phyloP scores from a whole-genome alignment of 2,329 filamentous ascomycete genomes.

The Xylariaceae sp. region DNA sequence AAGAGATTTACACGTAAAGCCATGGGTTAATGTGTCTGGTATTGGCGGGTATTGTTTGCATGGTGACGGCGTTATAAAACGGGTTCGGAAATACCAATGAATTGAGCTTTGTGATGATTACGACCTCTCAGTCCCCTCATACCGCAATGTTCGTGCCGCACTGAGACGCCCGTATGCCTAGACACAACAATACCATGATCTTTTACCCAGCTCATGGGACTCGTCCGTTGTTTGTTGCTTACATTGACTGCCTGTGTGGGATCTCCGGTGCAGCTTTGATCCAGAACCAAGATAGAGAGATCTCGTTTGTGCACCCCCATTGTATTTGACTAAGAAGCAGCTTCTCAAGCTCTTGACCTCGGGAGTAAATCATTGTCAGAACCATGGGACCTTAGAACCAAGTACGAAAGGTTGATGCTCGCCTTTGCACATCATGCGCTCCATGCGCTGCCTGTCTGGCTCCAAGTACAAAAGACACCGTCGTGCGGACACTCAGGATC shows the following conservation, averaged over 20 bases:
- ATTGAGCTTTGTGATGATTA: conserved; percentile 33
- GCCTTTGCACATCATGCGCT: too few relatives aligned
- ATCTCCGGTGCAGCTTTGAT: not conserved
- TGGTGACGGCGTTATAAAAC: conserved; percentile 33
- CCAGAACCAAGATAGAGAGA: not conserved
- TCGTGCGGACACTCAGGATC: too few relatives aligned
- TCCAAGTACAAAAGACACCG: too few relatives aligned
- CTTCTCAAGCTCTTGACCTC: too few relatives aligned
- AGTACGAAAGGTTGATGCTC: too few relatives aligned
- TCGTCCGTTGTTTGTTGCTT: not conserved
- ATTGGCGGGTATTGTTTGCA: conserved; percentile 32
- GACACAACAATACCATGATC: conserved; percentile 22
- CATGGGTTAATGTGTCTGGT: conserved; percentile 29
- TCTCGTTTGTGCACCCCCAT: too few relatives aligned
- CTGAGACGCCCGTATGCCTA: conserved; percentile 15
- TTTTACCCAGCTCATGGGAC: conserved; percentile 3
- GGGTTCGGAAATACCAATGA: conserved; percentile 32
- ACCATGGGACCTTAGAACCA: too few relatives aligned
- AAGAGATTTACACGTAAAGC: conserved; percentile 35
- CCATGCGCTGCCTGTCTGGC: too few relatives aligned
- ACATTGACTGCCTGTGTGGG: not conserved
- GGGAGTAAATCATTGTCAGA: too few relatives aligned
- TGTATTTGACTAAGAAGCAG: too few relatives aligned
- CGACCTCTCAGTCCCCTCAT: conserved; percentile 22
- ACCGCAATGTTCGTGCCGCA: conserved; percentile 13